Evolutionary conservation across 352 stramenopile species (phyloP).

Genomic region (Phytopythium chamaehyphon): DNA sequence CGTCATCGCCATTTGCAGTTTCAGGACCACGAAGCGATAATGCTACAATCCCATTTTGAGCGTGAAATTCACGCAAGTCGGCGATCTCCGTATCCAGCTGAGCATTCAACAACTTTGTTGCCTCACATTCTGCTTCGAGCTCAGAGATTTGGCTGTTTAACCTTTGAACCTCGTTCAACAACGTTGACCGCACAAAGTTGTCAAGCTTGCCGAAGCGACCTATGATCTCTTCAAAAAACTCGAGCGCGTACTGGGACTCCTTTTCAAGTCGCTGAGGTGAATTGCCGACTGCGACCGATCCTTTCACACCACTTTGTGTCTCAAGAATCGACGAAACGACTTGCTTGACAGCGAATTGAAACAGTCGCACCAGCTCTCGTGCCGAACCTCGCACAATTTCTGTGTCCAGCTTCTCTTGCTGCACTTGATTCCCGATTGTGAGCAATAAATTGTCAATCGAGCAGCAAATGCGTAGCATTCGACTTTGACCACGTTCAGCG

Average conservation of each 20-base stretch:
- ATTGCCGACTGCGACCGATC: neutral
- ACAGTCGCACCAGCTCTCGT: slow-evolving; percentile 36
- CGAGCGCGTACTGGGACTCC: slow-evolving; percentile 38
- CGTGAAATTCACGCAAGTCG: slow-evolving; percentile 41
- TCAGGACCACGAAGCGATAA: slow-evolving; percentile 8
- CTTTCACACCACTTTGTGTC: slow-evolving; percentile 4
- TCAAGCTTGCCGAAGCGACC: slow-evolving; percentile 36
- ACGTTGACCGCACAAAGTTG: slow-evolving; percentile 28
- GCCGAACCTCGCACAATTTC: slow-evolving; percentile 41
- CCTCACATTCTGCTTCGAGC: slow-evolving; percentile 11
- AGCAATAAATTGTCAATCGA: slow-evolving; percentile 65
- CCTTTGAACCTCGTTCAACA: slow-evolving; percentile 23
- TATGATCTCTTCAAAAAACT: slow-evolving; percentile 35
- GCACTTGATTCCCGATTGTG: slow-evolving; percentile 38
- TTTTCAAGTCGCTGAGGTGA: slow-evolving; percentile 12
- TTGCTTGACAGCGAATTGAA: slow-evolving; percentile 48
- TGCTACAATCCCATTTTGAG: slow-evolving; percentile 18
- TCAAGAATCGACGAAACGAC: slow-evolving; percentile 20
- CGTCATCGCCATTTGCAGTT: slow-evolving; percentile 13
- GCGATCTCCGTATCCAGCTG: slow-evolving; percentile 36
- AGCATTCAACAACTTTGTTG: slow-evolving; percentile 11
- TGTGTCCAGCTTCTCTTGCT: slow-evolving; percentile 46
- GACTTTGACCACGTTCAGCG: slow-evolving; percentile 48
- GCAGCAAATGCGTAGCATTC: slow-evolving; percentile 60
- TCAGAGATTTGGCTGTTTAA: slow-evolving; percentile 8